Percentiles rank a stretch among this genome's conserved stretches.
phyloP scores from a whole-genome alignment of 2,329 filamentous ascomycete species.

The Xylariaceae sp. region DNA sequence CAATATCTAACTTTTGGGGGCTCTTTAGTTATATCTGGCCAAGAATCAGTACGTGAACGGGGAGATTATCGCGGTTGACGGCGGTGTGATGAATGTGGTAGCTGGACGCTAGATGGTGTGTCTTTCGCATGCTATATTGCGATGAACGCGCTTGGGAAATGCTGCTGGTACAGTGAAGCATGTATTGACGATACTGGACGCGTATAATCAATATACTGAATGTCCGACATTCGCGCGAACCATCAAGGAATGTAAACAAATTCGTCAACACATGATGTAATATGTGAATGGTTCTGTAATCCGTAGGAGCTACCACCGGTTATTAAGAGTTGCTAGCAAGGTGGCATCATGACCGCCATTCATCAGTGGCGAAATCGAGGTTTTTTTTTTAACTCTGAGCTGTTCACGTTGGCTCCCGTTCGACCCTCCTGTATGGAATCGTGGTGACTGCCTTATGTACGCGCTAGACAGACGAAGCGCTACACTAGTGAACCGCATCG shows the following conservation, averaged over 20 bases:
- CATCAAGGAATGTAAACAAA: too few species aligned
- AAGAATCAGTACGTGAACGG: conserved; percentile 49
- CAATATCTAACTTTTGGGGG: background rate
- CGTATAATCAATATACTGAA: too few species aligned
- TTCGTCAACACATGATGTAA: too few species aligned
- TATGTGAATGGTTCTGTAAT: too few species aligned
- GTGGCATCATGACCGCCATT: background rate
- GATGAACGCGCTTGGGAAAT: too few species aligned
- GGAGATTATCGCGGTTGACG: conserved; percentile 47
- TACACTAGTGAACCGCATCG: background rate
- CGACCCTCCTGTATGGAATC: background rate
- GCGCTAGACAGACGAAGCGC: background rate
- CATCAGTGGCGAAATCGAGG: background rate
- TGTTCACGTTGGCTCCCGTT: background rate
- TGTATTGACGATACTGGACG: too few species aligned
- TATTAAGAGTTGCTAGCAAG: background rate
- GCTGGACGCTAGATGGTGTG: conserved; percentile 26
- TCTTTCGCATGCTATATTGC: too few species aligned
- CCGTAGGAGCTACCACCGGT: too few species aligned
- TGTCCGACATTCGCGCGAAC: too few species aligned
- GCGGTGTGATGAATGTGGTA: conserved; percentile 40
- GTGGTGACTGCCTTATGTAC: background rate
- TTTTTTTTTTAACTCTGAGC: background rate
- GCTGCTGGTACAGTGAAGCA: too few species aligned
- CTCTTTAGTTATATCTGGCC: conserved; percentile 37